A percentile compares a stretch with the other conserved stretches of the same genome.
Conservation (phyloP, 2,329 filamentous ascomycete species). For the Colletotrichum sp. region DNA sequence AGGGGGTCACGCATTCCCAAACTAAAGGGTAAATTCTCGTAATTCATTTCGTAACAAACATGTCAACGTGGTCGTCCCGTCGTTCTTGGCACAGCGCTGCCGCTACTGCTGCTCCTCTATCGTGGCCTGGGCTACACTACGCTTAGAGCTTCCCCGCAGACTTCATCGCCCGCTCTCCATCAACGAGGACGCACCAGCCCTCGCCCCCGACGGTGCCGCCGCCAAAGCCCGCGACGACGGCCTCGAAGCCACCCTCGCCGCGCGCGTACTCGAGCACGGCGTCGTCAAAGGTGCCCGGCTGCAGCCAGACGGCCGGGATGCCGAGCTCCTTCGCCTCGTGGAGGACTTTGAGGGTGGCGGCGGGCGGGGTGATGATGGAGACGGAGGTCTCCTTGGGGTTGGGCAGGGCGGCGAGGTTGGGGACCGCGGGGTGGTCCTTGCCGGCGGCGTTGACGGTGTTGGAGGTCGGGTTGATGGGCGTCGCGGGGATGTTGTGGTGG, state of each 20-base stretch:
- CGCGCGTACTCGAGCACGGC: conserved; percentile 74
- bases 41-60: background rate
- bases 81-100: background rate
- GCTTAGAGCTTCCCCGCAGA: conserved; percentile 57
- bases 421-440: conserved; percentile 66
- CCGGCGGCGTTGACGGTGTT: conserved; percentile 59
- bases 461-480: conserved; percentile 80
- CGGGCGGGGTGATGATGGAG: conserved; percentile 86
- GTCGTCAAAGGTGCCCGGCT: conserved; percentile 87
- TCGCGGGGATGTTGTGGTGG: conserved; percentile 74
- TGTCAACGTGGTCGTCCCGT: background rate
- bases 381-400: conserved; percentile 75
- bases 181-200: conserved; percentile 88
- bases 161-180: conserved; percentile 72
- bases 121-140: background rate
- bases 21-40: background rate
- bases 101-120: background rate
- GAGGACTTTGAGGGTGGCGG: conserved; percentile 75
- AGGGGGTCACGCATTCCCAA: background rate
- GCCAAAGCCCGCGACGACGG: conserved; percentile 71
- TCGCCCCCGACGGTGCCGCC: conserved; percentile 63
- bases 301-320: conserved; percentile 81
- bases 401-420: conserved; percentile 69
- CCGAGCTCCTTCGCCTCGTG: conserved; percentile 78
- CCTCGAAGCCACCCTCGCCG: conserved; percentile 65